A percentile compares a stretch with the other conserved stretches of the same genome.
Conservation (phyloP, 139 green algal species). For the Volvox reticuliferus region DNA sequence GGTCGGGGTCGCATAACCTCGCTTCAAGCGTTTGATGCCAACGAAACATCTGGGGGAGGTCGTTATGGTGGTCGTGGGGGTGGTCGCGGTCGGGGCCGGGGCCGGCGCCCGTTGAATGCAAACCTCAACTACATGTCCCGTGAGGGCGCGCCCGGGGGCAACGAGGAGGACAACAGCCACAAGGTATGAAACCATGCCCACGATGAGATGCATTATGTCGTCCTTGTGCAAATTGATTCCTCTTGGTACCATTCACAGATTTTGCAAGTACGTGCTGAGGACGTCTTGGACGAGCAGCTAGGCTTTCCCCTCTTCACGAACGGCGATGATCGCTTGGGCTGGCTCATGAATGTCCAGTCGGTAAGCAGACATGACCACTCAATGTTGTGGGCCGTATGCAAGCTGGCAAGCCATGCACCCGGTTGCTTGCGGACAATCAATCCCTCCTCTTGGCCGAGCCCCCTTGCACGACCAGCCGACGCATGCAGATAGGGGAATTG, state of each 20-base stretch:
- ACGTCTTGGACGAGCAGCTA: slow-evolving; percentile 77
- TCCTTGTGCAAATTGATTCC: neutral
- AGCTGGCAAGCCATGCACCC: no score
- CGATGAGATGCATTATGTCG: no score
- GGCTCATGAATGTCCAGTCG: slow-evolving; percentile 93
- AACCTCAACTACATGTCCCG: slow-evolving; percentile 31
- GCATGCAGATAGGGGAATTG: no score
- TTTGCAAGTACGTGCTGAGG: slow-evolving; percentile 66
- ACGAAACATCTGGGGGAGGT: neutral
- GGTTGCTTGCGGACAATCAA: no score
- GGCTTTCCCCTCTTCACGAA: slow-evolving; percentile 85
- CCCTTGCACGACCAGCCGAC: no score
- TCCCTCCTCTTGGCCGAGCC: no score
- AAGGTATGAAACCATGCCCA: neutral
- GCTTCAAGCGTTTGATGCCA: slow-evolving; percentile 42
- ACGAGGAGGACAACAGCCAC: slow-evolving; percentile 39
- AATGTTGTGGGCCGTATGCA: no score
- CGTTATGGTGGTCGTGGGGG: slow-evolving; percentile 3
- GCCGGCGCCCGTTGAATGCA: slow-evolving; percentile 22
- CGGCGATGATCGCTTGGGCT: slow-evolving; percentile 85
- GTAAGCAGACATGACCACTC: slow-evolving; percentile 60
- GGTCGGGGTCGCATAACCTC: slow-evolving; percentile 16
- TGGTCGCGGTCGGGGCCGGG: slow-evolving; percentile 17
- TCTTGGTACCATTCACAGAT: slow-evolving; percentile 47
- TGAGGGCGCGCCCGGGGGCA: neutral